Conservation (phyloP, 1,139 yeast genomes). For the Nakaseomyces bracarensis region DNA sequence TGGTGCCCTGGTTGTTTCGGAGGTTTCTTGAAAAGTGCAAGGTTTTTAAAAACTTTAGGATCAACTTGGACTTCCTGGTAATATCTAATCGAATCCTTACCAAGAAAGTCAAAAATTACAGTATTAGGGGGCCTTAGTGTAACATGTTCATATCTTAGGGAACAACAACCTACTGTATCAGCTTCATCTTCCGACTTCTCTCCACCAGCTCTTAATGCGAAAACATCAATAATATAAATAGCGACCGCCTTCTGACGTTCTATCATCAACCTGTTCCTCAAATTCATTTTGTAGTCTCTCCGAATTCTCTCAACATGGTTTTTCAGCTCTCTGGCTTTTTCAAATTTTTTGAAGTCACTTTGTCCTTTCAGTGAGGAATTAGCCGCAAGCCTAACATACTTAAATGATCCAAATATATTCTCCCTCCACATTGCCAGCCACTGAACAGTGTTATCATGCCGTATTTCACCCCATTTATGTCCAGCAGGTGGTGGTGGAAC, state of each 20-base stretch:
- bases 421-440: conserved; percentile 99
- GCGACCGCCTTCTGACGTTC: conserved; percentile 93
- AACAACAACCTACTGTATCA: conserved; percentile 97
- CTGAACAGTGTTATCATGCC: conserved; percentile 82
- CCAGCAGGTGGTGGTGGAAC: conserved; percentile 83
- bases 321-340: conserved; percentile 81
- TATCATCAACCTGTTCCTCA: conserved; percentile 71
- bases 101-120: conserved; percentile 88
- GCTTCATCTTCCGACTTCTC: conserved; percentile 97
- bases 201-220: conserved; percentile 97
- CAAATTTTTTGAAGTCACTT: conserved; percentile 85
- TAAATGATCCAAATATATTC: conserved; percentile 72
- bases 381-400: conserved; percentile 87
- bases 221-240: conserved; percentile 84
- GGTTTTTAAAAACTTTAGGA: conserved; percentile 78
- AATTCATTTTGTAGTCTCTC: conserved; percentile 58
- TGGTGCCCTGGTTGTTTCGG: conserved; percentile 92
- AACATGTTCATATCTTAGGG: conserved; percentile 81
- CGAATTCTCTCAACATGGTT: conserved; percentile 66
- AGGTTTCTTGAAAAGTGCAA: conserved; percentile 73
- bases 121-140: conserved; percentile 78
- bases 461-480: conserved; percentile 82
- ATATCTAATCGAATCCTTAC: conserved; percentile 90
- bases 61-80: conserved; percentile 92
- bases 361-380: conserved; percentile 86